phyloP scores from a whole-genome alignment of 352 stramenopile species.

The Pythium oligandrum region DNA sequence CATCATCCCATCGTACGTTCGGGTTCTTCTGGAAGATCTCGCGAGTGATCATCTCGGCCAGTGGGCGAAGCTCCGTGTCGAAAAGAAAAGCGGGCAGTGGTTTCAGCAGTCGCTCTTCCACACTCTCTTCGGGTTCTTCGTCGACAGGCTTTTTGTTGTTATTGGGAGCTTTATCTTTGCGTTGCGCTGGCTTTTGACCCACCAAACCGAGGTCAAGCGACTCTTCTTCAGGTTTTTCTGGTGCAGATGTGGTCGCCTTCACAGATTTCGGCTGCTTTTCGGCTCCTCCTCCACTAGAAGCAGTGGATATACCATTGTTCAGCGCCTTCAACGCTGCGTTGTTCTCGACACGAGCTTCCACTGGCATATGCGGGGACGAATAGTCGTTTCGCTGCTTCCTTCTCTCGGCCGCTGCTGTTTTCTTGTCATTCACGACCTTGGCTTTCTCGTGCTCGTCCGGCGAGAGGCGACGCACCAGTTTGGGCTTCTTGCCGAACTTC shows the following conservation, averaged over 20 bases:
- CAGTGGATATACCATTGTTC: conserved; percentile 18
- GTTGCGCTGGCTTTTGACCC: conserved; percentile 55
- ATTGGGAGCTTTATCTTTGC: conserved; percentile 13
- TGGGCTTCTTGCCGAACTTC: conserved; percentile 88
- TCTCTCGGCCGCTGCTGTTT: conserved; percentile 47
- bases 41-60: conserved; percentile 86
- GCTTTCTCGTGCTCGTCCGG: conserved; percentile 55
- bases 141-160: conserved; percentile 27
- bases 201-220: conserved; percentile 52
- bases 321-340: conserved; percentile 63
- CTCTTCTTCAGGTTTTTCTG: conserved; percentile 32
- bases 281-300: conserved; percentile 6
- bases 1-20: conserved; percentile 85
- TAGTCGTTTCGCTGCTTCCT: conserved; percentile 72
- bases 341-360: conserved; percentile 75
- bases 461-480: conserved; percentile 67
- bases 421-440: conserved; percentile 50
- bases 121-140: conserved; percentile 39
- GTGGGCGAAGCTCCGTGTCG: conserved; percentile 80
- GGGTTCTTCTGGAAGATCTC: conserved; percentile 93
- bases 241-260: conserved; percentile 6
- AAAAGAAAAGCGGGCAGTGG: conserved; percentile 82
- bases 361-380: conserved; percentile 66
- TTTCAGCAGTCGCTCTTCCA: conserved; percentile 79
- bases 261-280: conserved; percentile 4